Evolutionary conservation across 2,329 filamentous ascomycete genomes (phyloP).

Genomic region (Trichoderma aggressivum): DNA sequence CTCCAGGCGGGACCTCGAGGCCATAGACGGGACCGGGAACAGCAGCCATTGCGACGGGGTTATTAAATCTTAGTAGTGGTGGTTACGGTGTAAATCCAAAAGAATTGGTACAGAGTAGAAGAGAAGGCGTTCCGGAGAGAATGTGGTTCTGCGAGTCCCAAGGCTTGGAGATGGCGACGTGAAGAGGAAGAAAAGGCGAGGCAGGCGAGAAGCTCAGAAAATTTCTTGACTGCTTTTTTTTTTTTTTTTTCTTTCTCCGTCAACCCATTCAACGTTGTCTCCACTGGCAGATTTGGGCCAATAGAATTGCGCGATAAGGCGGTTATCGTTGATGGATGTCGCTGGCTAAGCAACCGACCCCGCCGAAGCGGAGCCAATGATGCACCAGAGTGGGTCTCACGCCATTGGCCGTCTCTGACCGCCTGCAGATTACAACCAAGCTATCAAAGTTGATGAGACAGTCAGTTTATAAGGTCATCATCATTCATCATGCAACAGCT

Average conservation of each 20-base stretch:
- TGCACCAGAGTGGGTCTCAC: slow-evolving; percentile 17
- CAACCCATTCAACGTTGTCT: slow-evolving; percentile 6
- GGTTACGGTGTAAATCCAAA: background rate
- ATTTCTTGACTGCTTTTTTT: slow-evolving; percentile 1
- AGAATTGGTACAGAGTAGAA: slow-evolving; percentile 11
- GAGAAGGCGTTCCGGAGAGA: slow-evolving; percentile 1
- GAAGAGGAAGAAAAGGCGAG: background rate
- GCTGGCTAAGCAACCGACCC: slow-evolving; percentile 36
- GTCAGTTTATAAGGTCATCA: background rate
- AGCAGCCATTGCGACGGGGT: slow-evolving; percentile 49
- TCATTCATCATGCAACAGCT: background rate
- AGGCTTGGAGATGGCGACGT: slow-evolving; percentile 1
- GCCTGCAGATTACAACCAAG: slow-evolving; percentile 2
- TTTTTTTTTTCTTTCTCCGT: slow-evolving; percentile 29
- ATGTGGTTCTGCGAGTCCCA: slow-evolving; percentile 13
- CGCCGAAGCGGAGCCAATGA: slow-evolving; percentile 35
- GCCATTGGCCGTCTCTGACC: background rate
- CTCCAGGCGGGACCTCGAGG: slow-evolving; percentile 83
- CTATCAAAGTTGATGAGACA: background rate
- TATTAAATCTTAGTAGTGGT: slow-evolving; percentile 4
- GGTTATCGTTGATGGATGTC: slow-evolving; percentile 28
- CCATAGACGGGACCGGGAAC: slow-evolving; percentile 80
- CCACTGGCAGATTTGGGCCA: slow-evolving; percentile 23
- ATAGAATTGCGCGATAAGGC: slow-evolving; percentile 31
- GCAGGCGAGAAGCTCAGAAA: slow-evolving; percentile 24